These are phyloP conservation scores for Botryotinia globosa DNA, from an alignment of 2,329 filamentous ascomycete species.

Conservation along the genomic window DNA sequence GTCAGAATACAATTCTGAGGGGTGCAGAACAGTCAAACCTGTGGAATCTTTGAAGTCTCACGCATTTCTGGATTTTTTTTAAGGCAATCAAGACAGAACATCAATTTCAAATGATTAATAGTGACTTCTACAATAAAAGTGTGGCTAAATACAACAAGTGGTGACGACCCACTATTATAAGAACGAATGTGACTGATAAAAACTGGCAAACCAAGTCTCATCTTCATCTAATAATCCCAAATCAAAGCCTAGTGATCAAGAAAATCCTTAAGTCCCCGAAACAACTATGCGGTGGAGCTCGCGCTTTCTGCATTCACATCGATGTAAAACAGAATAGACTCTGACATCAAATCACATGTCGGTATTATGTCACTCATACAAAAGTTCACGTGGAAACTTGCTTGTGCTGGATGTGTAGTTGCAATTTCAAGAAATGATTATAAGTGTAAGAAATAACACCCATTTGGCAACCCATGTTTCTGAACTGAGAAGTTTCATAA, in stretches of 20 bases:
- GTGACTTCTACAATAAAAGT: neutral
- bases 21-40: neutral
- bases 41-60: neutral
- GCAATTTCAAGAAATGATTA: neutral
- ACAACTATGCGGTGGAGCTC: neutral
- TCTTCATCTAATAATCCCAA: neutral
- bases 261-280: neutral
- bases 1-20: fast-evolving
- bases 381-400: neutral
- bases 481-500: neutral
- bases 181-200: neutral
- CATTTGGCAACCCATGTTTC: neutral
- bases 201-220: neutral
- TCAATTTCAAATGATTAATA: neutral
- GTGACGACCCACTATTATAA: neutral
- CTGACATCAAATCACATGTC: neutral
- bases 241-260: no score
- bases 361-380: neutral
- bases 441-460: neutral
- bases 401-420: no score
- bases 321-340: neutral
- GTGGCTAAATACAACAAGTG: no score
- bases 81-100: neutral
- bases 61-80: no score
- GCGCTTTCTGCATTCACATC: neutral